A percentile compares a stretch with the other conserved stretches of the same genome.
These are phyloP conservation scores for Fusarium compactum DNA, from an alignment of 2,329 filamentous ascomycete genomes.

Conservation along the genomic window DNA sequence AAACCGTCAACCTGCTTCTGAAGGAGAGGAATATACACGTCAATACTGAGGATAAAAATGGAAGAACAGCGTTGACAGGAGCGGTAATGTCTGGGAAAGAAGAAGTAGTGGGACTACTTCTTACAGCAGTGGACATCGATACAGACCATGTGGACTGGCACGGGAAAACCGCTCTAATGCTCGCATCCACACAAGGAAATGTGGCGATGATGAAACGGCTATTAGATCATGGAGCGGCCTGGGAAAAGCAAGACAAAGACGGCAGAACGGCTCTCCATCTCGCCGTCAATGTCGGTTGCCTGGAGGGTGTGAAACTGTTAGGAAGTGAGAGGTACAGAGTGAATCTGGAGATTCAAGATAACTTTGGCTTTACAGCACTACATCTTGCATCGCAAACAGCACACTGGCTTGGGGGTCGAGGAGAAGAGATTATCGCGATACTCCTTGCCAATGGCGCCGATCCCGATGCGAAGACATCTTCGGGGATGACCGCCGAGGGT, in stretches of 20 bases:
- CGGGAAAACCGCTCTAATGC: too few species aligned
- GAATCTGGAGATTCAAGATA: too few species aligned
- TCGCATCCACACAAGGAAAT: accelerated
- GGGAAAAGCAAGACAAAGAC: accelerated
- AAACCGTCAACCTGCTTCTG: accelerated
- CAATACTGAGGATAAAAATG: accelerated
- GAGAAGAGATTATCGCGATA: accelerated
- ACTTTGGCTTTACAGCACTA: accelerated
- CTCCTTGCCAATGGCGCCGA: too few species aligned
- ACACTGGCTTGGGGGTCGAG: accelerated
- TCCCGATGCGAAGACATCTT: accelerated
- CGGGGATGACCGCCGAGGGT: too few species aligned
- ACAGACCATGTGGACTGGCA: accelerated
- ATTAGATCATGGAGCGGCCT: too few species aligned
- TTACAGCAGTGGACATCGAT: accelerated
- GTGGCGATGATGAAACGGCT: accelerated
- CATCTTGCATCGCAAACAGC: too few species aligned
- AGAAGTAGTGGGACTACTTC: too few species aligned
- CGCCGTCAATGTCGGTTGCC: accelerated
- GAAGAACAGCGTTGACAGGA: accelerated
- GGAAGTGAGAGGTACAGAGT: accelerated
- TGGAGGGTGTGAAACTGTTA: accelerated
- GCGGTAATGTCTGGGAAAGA: too few species aligned
- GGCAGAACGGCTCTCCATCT: too few species aligned
- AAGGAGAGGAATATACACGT: accelerated